Percentiles rank a stretch among this genome's conserved stretches.
phyloP scores from a whole-genome alignment of 805 yeast species.

The Teunomyces atbi region DNA sequence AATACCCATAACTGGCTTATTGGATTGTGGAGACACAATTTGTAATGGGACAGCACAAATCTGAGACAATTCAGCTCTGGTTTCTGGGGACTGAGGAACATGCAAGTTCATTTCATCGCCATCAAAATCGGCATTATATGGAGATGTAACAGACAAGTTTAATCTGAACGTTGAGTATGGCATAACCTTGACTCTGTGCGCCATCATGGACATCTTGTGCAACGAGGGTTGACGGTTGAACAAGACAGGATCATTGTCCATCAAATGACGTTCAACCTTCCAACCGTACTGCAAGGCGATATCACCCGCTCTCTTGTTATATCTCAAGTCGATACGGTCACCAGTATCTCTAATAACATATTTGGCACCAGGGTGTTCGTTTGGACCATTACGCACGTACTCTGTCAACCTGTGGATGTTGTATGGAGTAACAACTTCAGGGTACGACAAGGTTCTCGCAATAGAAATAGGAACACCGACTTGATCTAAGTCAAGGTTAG shows the following conservation, averaged over 20 bases:
- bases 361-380: slow-evolving; percentile 99
- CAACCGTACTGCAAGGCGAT: slow-evolving; percentile 97
- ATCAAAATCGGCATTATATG: slow-evolving; percentile 99
- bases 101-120: slow-evolving; percentile 99
- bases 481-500: slow-evolving; percentile 94
- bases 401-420: slow-evolving; percentile 92
- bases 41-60: slow-evolving; percentile 97
- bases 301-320: slow-evolving; percentile 97
- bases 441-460: slow-evolving; percentile 93
- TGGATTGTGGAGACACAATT: slow-evolving; percentile 97
- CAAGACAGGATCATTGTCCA: slow-evolving; percentile 96
- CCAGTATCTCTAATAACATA: slow-evolving; percentile 98
- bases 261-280: slow-evolving; percentile 97
- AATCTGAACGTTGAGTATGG: slow-evolving; percentile 97
- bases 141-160: slow-evolving; percentile 95
- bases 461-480: slow-evolving; percentile 98
- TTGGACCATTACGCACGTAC: slow-evolving; percentile 95
- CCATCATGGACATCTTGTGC: slow-evolving; percentile 99
- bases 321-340: slow-evolving; percentile 95
- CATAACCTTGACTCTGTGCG: slow-evolving; percentile 97
- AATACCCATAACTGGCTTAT: slow-evolving; percentile 99
- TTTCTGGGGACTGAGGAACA: slow-evolving; percentile 97
- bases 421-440: slow-evolving; percentile 97
- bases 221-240: slow-evolving; percentile 99
- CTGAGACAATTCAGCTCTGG: slow-evolving; percentile 93